phyloP scores from a whole-genome alignment of 176 grass and related monocot genomes.

The Paspalum vaginatum region DNA sequence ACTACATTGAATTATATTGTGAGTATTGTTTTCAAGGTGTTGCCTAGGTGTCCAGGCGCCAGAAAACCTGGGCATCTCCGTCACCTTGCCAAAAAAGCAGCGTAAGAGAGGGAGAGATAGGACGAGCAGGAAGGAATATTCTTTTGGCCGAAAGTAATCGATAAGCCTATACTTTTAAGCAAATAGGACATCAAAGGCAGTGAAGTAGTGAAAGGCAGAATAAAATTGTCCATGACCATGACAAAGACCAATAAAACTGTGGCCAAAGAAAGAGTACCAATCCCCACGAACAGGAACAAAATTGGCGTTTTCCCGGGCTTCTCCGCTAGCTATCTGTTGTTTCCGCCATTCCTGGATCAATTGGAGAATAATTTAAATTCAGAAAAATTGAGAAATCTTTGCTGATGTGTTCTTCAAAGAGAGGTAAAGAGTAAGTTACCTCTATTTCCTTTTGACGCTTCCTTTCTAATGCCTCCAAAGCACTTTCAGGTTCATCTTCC shows the following conservation, averaged over 20 bases:
- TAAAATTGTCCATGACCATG: background rate
- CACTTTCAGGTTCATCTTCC: slow-evolving; percentile 84
- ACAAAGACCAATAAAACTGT: background rate
- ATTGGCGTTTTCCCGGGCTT: slow-evolving; percentile 88
- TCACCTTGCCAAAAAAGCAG: too few species aligned
- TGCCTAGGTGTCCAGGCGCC: too few species aligned
- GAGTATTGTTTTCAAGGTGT: too few species aligned
- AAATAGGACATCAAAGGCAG: background rate
- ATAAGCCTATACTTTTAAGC: background rate
- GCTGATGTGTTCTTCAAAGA: background rate
- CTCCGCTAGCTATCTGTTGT: slow-evolving; percentile 82
- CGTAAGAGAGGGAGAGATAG: too few species aligned
- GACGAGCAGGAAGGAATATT: background rate
- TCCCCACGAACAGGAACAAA: slow-evolving; percentile 90
- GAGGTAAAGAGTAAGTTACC: slow-evolving; percentile 41
- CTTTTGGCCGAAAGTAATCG: background rate
- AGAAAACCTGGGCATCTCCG: too few species aligned
- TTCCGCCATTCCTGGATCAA: slow-evolving; percentile 71
- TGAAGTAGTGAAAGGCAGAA: background rate
- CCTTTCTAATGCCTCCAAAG: slow-evolving; percentile 77
- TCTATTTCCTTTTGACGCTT: slow-evolving; percentile 92
- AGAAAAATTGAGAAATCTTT: slow-evolving; percentile 5
- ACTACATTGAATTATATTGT: too few species aligned
- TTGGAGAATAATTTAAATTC: slow-evolving; percentile 7
- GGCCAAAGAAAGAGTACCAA: slow-evolving; percentile 61